Evolutionary conservation across 2,329 filamentous ascomycete genomes (phyloP), one percentile per base, ranked within the genome.

Genomic region (Pseudopyricularia javanii): DNA sequence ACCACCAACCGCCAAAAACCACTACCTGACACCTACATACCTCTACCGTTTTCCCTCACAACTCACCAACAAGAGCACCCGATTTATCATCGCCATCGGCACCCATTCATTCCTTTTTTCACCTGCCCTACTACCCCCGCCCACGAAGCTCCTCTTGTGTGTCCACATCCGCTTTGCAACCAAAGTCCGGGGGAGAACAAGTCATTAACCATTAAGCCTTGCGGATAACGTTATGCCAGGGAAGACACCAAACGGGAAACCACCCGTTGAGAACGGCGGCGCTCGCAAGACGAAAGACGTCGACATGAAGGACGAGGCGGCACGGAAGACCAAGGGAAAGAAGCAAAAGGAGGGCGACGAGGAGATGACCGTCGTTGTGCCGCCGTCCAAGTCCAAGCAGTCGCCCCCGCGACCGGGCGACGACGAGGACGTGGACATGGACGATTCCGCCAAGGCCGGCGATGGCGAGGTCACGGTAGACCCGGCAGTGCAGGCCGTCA

Each of bases 331-430:
- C 63, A 85, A 83, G 70, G 78, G 76, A 61, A 85, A 84, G 72
- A 82, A 82, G 70, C 64, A 62, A 61, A 83, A 82, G 68, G 82
- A 89, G 63, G 83, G 78, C 62, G 85, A 87, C 61, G 85, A 88
- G 72, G 85, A 88, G 73, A 89, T 89, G 84, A 89, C 85, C 50
- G 85, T 89, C 58, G 85, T 90, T 61, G 84, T 89, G 47, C 85
- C 86, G 53, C 84, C 83, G 54, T 79, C 83, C 58, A 88, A 88
- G 74, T 72, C 73, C 56, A 78, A 77, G 64, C 70, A 80, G 70
- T 69, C 77, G 54, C 74, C 76, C 57, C 68, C 74, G 53, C 40
- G 40, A 12, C 74, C 80, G 59, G 80, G 85, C 63, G 74, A 74
- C 55, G 83, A 88, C 60, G 83, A 78, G 51, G 86, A 91, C 66